Conservation (phyloP, 768 basidiomycete genomes). For the Saitozyma podzolica region DNA sequence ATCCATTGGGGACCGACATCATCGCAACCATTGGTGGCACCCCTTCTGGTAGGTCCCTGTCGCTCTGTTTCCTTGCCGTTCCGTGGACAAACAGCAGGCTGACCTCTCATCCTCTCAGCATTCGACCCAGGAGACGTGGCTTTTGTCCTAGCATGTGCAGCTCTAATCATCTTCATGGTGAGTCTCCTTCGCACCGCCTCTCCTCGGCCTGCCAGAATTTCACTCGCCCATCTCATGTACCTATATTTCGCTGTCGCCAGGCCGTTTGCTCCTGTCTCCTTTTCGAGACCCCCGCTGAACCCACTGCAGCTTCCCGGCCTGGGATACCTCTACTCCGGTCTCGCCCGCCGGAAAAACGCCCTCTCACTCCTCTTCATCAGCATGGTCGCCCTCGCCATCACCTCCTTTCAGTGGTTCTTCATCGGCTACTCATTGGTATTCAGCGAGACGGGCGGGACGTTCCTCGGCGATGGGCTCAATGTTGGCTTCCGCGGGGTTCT, state of each 20-base stretch:
- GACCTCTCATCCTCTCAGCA: slow-evolving; percentile 11
- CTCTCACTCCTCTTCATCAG: slow-evolving; percentile 82
- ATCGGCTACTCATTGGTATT: slow-evolving; percentile 51
- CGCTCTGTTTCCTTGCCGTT: neutral
- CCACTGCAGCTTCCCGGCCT: slow-evolving; percentile 40
- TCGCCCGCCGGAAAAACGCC: slow-evolving; percentile 89
- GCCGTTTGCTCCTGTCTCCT: neutral
- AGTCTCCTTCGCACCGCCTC: neutral
- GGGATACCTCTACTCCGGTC: slow-evolving; percentile 68
- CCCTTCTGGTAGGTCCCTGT: slow-evolving; percentile 16
- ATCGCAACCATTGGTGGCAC: slow-evolving; percentile 19
- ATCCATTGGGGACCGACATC: slow-evolving; percentile 38
- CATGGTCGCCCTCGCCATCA: slow-evolving; percentile 68
- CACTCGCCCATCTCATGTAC: neutral
- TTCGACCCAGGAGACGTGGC: slow-evolving; percentile 47
- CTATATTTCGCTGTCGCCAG: neutral
- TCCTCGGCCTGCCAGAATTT: neutral
- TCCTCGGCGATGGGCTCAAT: slow-evolving; percentile 51
- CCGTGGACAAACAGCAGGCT: neutral
- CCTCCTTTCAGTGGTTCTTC: slow-evolving; percentile 55
- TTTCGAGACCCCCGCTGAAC: neutral
- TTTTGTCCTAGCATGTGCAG: slow-evolving; percentile 37
- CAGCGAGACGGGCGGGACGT: slow-evolving; percentile 47
- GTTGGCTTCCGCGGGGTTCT: slow-evolving; percentile 49
- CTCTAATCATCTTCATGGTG: slow-evolving; percentile 47